Conservation (phyloP, 306 rosid species). For the Dalbergia cultrata region DNA sequence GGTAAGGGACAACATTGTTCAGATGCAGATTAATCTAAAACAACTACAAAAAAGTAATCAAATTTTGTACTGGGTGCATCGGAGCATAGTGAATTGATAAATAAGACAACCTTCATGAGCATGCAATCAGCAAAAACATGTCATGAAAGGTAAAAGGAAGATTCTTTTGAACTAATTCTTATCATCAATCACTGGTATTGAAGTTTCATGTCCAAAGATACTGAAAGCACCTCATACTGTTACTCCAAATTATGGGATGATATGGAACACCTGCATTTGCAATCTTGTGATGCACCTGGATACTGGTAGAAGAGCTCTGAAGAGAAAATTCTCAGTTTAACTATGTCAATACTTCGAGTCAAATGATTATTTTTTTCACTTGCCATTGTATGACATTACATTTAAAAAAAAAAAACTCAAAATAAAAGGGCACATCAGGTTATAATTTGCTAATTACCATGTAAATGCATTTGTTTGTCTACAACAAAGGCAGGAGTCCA, state of each 20-base stretch:
- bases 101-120: constrained; percentile 34
- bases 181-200: constrained; percentile 46
- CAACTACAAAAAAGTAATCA: neutral
- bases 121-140: constrained; percentile 36
- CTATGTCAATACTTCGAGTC: constrained; percentile 53
- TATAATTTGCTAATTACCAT: constrained; percentile 29
- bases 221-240: constrained; percentile 65
- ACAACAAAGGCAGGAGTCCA: constrained; percentile 37
- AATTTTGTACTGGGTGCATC: constrained; percentile 3
- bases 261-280: constrained; percentile 53
- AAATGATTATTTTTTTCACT: constrained; percentile 42
- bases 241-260: constrained; percentile 57
- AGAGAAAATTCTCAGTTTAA: constrained; percentile 61
- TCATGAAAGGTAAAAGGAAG: constrained; percentile 13
- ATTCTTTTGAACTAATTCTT: constrained; percentile 40
- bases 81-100: constrained; percentile 1
- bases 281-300: constrained; percentile 59
- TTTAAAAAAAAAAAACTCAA: constrained; percentile 45
- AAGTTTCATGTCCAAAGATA: constrained; percentile 61
- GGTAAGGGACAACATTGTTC: neutral
- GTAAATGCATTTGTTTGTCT: constrained; percentile 46
- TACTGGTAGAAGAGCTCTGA: constrained; percentile 58
- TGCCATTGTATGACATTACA: constrained; percentile 40
- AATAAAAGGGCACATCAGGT: constrained; percentile 29
- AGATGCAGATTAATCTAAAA: constrained; percentile 1